Evolutionary conservation across 441 rosid species (phyloP), one percentile per base, ranked within the genome.

Genomic region (Biscutella laevigata): DNA sequence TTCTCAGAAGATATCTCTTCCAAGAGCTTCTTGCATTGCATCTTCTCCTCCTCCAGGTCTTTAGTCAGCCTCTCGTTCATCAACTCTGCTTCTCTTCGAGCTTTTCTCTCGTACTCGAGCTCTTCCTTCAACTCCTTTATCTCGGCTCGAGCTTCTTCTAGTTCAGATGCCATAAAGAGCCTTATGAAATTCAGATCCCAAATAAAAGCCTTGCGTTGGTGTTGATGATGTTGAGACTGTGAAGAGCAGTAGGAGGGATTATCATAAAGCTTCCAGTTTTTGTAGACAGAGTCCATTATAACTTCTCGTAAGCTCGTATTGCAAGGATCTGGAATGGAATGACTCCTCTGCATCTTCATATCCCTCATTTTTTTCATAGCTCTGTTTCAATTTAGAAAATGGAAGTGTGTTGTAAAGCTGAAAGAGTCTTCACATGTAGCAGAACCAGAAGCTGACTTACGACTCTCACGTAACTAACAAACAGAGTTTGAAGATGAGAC

Each of bases 191-290:
- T 67, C 14, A 81, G 73, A 76, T 82, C 92, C 89, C 83, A 71
- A 61, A 80, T 77, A 53, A 80, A 77, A 59, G 87, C 71, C 0
- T 59, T 51, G 32, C 59, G 71, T 20, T 67, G 75, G 4, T 55
- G 75, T 21, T 65, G 69, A 5, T 66, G 61, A 13, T 61, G 42
- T 38, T 40, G 70, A 52, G 66, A 59, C 19, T 54, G 71, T 38
- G 74, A 45, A 12, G 40, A 59, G 68, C 48, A 66, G 74, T 72
- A 85, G 74, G 70, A 77, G 10, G 97, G 92, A 35, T 88, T 86
- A 3, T 75, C 76, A 72, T 88, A 86, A 61, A 80, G 77, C 70
- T 81, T 86, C 97, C 97, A 85, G 73, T 70, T 74, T 29, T 44
- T 62, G 49, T 36, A 54, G 21, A 42, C 27, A 0, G 64, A 43